phyloP scores from a whole-genome alignment of 495 filamentous ascomycete species.

The Hypoxylon crocopeplum region DNA sequence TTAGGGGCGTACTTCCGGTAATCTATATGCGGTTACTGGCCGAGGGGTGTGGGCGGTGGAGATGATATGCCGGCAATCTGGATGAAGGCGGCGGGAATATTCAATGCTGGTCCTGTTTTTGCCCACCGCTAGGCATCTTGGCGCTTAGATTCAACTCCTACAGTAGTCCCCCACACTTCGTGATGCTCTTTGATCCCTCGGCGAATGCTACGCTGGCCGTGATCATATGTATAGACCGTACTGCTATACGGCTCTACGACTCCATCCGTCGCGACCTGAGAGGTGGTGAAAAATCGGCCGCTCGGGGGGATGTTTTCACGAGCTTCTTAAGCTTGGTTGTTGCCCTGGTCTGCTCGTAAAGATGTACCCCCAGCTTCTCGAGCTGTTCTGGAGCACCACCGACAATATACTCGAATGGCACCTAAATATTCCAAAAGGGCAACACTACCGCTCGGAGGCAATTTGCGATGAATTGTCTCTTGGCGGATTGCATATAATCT shows the following conservation, averaged over 20 bases:
- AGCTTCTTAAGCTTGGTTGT: conserved; percentile 6
- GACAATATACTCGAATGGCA: conserved; percentile 16
- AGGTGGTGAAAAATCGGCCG: conserved; percentile 35
- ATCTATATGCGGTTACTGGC: conserved; percentile 7
- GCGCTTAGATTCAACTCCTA: conserved; percentile 1
- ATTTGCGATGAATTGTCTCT: conserved; percentile 7
- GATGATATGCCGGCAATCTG: conserved; percentile 36
- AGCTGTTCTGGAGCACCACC: conserved; percentile 3
- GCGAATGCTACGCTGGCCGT: conserved; percentile 5
- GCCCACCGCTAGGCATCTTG: conserved; percentile 8
- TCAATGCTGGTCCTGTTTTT: conserved; percentile 1
- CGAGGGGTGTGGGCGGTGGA: conserved; percentile 10
- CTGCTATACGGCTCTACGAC: neutral
- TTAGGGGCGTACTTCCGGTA: too few species aligned
- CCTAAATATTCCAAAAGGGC: neutral
- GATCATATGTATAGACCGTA: conserved; percentile 4
- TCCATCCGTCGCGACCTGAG: conserved; percentile 15
- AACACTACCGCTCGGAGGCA: conserved; percentile 6
- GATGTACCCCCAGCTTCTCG: conserved; percentile 1
- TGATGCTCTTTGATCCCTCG: neutral
- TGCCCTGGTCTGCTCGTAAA: neutral
- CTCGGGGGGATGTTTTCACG: conserved; percentile 37
- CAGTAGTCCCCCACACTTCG: conserved; percentile 13
- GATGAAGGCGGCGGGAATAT: conserved; percentile 35
- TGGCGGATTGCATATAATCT: conserved; percentile 22